phyloP scores from a whole-genome alignment of 345 rosid species.

The Turnera subulata region DNA sequence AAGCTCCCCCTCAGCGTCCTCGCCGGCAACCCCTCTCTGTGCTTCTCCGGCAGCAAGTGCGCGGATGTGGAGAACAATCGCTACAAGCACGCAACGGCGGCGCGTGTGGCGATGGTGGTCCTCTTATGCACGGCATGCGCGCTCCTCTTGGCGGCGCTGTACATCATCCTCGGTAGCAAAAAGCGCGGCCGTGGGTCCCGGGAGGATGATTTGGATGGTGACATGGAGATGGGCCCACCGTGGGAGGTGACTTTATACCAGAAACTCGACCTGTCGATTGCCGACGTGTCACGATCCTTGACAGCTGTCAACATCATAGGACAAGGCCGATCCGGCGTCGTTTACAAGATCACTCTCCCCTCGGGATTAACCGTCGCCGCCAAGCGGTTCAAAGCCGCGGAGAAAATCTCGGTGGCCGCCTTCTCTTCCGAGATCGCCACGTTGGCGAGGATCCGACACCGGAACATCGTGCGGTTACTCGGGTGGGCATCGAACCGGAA shows the following conservation, averaged over 20 bases:
- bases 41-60: constrained; percentile 48
- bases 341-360: constrained; percentile 49
- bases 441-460: constrained; percentile 78
- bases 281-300: constrained; percentile 48
- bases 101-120: constrained; percentile 59
- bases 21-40: constrained; percentile 61
- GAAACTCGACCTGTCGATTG: constrained; percentile 71
- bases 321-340: constrained; percentile 75
- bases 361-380: constrained; percentile 63
- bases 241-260: constrained; percentile 86
- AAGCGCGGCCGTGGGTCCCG: constrained; percentile 32
- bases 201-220: constrained; percentile 33
- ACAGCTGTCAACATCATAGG: constrained; percentile 65
- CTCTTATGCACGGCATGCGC: constrained; percentile 56
- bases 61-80: constrained; percentile 12
- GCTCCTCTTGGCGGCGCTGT: constrained; percentile 62
- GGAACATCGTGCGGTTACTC: constrained; percentile 68
- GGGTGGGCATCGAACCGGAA: constrained; percentile 81
- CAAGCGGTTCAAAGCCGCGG: constrained; percentile 53
- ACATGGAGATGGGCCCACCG: constrained; percentile 59
- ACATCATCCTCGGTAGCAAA: constrained; percentile 46
- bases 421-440: constrained; percentile 76
- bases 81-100: constrained; percentile 25
- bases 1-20: constrained; percentile 69
- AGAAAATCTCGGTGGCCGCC: constrained; percentile 48